phyloP scores from a whole-genome alignment of 108 stramenopile species.

The Fragilariopsis cylindrus region DNA sequence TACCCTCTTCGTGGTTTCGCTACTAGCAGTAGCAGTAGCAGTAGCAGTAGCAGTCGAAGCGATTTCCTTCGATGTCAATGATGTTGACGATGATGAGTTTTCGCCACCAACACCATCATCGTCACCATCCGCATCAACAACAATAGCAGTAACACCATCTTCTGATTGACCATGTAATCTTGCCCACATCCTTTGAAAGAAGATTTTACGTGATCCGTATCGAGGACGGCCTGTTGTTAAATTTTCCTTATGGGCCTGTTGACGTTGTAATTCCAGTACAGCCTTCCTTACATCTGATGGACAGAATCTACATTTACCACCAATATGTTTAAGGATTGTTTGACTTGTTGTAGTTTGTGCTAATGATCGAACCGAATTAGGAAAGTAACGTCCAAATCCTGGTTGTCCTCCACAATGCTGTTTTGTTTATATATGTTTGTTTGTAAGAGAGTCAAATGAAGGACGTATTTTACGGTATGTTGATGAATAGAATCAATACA shows the following conservation, averaged over 20 bases:
- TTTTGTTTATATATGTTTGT: background rate
- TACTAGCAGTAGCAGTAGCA: too few species aligned
- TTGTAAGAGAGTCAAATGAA: too few species aligned
- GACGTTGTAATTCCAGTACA: conserved; percentile 41
- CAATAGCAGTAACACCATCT: conserved; percentile 12
- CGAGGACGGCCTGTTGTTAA: conserved; percentile 53
- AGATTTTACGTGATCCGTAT: conserved; percentile 75
- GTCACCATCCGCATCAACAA: conserved; percentile 26
- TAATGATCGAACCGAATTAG: conserved; percentile 61
- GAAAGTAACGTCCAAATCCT: conserved; percentile 71
- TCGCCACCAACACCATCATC: conserved; percentile 10
- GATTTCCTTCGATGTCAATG: background rate
- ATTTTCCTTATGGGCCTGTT: conserved; percentile 43
- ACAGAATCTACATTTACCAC: conserved; percentile 57
- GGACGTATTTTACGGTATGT: too few species aligned
- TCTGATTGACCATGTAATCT: conserved; percentile 45
- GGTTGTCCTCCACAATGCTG: conserved; percentile 69
- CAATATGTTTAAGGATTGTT: conserved; percentile 79
- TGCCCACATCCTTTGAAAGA: conserved; percentile 76
- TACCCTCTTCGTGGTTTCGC: too few species aligned
- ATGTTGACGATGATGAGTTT: background rate
- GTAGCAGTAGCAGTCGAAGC: background rate
- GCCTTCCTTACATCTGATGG: conserved; percentile 56
- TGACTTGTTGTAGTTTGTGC: conserved; percentile 80
- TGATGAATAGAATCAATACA: conserved; percentile 22